Evolutionary conservation across 148 eudicot genomes (phyloP), one percentile per base, ranked within the genome.

Genomic region (Heliamphora exappendiculata): DNA sequence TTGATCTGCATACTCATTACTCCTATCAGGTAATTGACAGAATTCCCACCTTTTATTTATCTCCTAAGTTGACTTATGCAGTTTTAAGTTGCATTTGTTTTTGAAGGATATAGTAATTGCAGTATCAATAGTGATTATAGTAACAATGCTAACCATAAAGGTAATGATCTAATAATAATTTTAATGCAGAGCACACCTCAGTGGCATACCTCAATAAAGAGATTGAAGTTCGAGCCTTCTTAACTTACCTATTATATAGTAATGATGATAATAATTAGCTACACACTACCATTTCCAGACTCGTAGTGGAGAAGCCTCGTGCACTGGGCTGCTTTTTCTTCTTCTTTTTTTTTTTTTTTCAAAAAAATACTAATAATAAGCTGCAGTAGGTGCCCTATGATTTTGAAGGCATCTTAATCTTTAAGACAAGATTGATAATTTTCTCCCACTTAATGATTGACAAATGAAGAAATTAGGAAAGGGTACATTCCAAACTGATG

Each of bases 1-100:
- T 96, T 72, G 99, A 96, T 85, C 88, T 96, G 73, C 99, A 96
- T 83, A 96, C 99, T 53, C 99, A 96, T 84, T 96, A 96, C 84
- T 96, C 99, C 44, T 96, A 96, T 81, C 99, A 96, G 99, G 99
- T 93, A 86, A 75, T 65, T 73, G 31, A 70, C 42, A 1, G 37
- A 34, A 28, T 37, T 55, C 75, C 22, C 4, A 2, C 36, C 24
- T 72, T 5, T 37, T 60, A 49, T 66, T 28, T 47, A 31, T 64
- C 28, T 53, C 39, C 19, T 49, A 28, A 26, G 28, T 12, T 51
- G 17, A 14, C 11, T 42, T 12, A n/a, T 22, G 51, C 29, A 13
- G 66, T 24, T 53, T 53, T 31, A 26, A n/a, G 37, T 45, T 47
- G 60, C 26, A 57, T 37, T 72, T 37, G 67, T 54, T 42, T 74